A percentile compares a stretch with the other conserved stretches of the same genome.
Evolutionary conservation across 768 basidiomycete genomes (phyloP).

Genomic region (Hypsizygus marmoreus): DNA sequence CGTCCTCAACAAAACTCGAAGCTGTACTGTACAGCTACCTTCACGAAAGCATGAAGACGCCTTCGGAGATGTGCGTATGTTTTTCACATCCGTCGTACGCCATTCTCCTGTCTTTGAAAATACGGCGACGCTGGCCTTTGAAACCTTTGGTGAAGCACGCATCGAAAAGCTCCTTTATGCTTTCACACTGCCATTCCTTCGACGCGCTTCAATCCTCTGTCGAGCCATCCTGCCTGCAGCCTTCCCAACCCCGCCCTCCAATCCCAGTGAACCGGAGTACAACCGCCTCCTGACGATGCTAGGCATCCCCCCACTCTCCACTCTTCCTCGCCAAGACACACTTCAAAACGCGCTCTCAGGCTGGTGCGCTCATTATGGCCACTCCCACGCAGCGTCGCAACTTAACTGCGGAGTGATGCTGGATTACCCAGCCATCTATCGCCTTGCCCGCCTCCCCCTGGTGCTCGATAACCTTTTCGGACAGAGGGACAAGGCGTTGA

Average conservation of each 20-base stretch:
- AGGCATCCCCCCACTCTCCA: slow-evolving; percentile 76
- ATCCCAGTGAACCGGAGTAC: slow-evolving; percentile 63
- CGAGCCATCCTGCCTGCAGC: slow-evolving; percentile 69
- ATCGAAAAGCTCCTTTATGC: slow-evolving; percentile 86
- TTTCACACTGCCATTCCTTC: slow-evolving; percentile 90
- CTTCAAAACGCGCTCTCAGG: slow-evolving; percentile 87
- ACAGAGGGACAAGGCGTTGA: slow-evolving; percentile 70
- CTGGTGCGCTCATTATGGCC: slow-evolving; percentile 89
- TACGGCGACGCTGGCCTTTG: slow-evolving; percentile 76
- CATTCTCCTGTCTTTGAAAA: slow-evolving; percentile 89
- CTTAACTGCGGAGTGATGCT: slow-evolving; percentile 77
- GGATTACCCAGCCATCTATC: slow-evolving; percentile 84
- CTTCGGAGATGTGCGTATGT: slow-evolving; percentile 86
- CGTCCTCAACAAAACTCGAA: slow-evolving; percentile 72
- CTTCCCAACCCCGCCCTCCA: slow-evolving; percentile 53
- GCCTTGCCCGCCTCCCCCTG: slow-evolving; percentile 76
- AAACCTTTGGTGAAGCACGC: slow-evolving; percentile 78
- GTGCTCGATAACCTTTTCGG: slow-evolving; percentile 84
- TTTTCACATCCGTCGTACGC: slow-evolving; percentile 88
- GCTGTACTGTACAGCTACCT: slow-evolving; percentile 42
- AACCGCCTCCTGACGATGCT: slow-evolving; percentile 72
- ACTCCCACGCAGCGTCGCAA: slow-evolving; percentile 77
- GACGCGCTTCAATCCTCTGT: slow-evolving; percentile 83
- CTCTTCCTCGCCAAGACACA: slow-evolving; percentile 81
- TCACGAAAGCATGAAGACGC: slow-evolving; percentile 63